Evolutionary conservation across 208 protist species (phyloP).

Genomic region (Crithidia fasciculata): DNA sequence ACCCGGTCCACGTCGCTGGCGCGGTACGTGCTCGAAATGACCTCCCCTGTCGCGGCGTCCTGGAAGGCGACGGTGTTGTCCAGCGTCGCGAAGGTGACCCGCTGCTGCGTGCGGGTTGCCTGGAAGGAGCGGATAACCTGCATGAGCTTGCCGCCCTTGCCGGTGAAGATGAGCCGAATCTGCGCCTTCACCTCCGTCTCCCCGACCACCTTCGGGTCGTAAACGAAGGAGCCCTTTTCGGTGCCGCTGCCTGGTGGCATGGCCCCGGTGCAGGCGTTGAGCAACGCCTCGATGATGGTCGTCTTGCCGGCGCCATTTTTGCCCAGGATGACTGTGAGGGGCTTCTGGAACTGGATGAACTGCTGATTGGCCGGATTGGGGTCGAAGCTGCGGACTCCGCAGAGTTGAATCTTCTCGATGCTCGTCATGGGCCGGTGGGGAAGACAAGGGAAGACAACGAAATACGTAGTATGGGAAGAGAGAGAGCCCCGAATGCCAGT

Average conservation of each 20-base stretch:
- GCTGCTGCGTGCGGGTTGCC: constrained; percentile 87
- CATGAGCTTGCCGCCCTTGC: constrained; percentile 81
- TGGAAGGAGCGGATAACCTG: constrained; percentile 94
- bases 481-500: too few relatives aligned
- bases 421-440: constrained; percentile 86
- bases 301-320: constrained; percentile 98
- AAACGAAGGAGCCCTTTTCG: constrained; percentile 96
- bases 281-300: constrained; percentile 98
- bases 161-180: constrained; percentile 95
- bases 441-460: not conserved
- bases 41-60: constrained; percentile 81
- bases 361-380: constrained; percentile 82
- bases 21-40: constrained; percentile 84
- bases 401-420: constrained; percentile 96
- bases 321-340: constrained; percentile 99
- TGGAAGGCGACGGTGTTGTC: constrained; percentile 95
- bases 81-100: constrained; percentile 92
- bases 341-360: constrained; percentile 97
- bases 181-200: constrained; percentile 97
- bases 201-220: constrained; percentile 97
- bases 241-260: constrained; percentile 95
- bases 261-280: constrained; percentile 97
- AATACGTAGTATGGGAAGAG: not conserved
- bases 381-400: constrained; percentile 97
- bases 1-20: constrained; percentile 96